Conservation (phyloP, 352 stramenopile genomes). For the Pythium biforme region DNA sequence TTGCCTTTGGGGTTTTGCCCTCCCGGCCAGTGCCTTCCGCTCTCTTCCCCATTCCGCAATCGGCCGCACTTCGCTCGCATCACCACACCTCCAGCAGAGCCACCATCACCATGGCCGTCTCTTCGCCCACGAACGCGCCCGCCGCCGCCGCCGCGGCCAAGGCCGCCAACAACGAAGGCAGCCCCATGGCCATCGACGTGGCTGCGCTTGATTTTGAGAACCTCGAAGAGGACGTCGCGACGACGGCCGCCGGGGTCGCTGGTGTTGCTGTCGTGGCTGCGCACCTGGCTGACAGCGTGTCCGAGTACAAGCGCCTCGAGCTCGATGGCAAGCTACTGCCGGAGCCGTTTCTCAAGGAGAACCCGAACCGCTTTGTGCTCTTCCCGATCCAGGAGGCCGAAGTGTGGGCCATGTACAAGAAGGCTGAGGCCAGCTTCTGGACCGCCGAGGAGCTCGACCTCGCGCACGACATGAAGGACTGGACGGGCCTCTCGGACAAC, state of each 20-base stretch:
- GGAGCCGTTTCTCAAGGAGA: constrained; percentile 95
- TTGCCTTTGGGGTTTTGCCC: background rate
- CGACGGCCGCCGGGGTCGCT: constrained; percentile 6
- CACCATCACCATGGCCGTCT: constrained; percentile 8
- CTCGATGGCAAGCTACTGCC: constrained; percentile 74
- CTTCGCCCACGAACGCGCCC: constrained; percentile 14
- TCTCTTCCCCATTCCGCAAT: constrained; percentile 21
- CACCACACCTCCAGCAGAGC: background rate
- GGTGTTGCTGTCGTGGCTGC: background rate
- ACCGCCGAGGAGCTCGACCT: constrained; percentile 98
- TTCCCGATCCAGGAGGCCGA: constrained; percentile 98
- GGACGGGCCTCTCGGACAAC: constrained; percentile 91
- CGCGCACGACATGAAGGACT: constrained; percentile 95
- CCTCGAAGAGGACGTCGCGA: constrained; percentile 20
- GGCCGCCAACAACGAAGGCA: constrained; percentile 21
- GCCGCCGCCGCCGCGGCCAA: constrained; percentile 5
- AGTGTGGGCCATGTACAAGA: constrained; percentile 99
- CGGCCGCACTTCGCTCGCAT: constrained; percentile 4
- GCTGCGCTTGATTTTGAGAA: constrained; percentile 28
- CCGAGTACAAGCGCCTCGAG: constrained; percentile 87
- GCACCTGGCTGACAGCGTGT: constrained; percentile 39
- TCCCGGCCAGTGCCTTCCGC: too few relatives aligned
- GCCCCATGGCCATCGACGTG: constrained; percentile 22
- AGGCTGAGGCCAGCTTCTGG: constrained; percentile 99
- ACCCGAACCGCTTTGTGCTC: constrained; percentile 96